These are phyloP conservation scores for Alternaria sp. DNA, from an alignment of 2,329 filamentous ascomycete species.

Conservation along the genomic window DNA sequence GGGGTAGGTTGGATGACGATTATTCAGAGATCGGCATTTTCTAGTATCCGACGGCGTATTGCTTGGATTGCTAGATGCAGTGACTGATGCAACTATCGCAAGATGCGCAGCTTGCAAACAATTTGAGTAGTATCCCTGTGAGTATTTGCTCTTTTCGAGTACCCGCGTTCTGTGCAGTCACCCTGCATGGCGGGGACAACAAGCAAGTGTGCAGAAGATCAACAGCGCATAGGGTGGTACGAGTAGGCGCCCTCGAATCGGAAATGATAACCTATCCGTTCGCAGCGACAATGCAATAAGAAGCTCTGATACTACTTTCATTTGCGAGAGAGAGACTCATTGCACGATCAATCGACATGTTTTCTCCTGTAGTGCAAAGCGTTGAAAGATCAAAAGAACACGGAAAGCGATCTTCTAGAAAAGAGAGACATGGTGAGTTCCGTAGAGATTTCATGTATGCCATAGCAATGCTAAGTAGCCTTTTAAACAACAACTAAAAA, in stretches of 20 bases:
- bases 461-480: conserved; percentile 6
- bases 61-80: not conserved
- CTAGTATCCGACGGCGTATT: conserved; percentile 5
- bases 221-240: not conserved
- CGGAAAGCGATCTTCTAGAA: no score
- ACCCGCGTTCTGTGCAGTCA: conserved; percentile 6
- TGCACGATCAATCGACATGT: not conserved
- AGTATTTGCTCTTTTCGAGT: not conserved
- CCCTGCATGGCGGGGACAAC: conserved; percentile 9
- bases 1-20: conserved; percentile 23
- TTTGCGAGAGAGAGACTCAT: not conserved
- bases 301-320: not conserved
- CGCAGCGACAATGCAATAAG: not conserved
- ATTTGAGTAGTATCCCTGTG: not conserved
- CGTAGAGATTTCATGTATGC: not conserved
- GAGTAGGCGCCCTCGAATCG: not conserved
- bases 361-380: not conserved
- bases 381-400: not conserved
- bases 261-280: not conserved
- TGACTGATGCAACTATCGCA: not conserved
- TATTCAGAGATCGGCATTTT: conserved; percentile 24
- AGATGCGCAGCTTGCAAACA: not conserved
- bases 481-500: not conserved
- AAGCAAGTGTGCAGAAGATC: conserved; percentile 1
- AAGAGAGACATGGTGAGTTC: not conserved